These are phyloP conservation scores for Penicillium coprophilum DNA, from an alignment of 495 filamentous ascomycete species.

Conservation along the genomic window DNA sequence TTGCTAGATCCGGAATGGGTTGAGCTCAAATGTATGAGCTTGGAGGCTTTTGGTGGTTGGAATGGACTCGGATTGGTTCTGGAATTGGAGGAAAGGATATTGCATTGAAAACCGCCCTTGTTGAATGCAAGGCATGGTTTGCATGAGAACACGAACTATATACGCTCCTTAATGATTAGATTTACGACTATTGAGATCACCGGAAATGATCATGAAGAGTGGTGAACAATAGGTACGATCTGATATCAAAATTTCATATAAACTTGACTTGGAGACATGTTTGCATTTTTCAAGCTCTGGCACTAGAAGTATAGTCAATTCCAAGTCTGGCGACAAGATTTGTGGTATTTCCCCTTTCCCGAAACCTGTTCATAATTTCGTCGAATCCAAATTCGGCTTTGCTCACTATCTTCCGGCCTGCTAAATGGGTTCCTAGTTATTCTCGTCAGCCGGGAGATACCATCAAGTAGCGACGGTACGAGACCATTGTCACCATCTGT, in stretches of 20 bases:
- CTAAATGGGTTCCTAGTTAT: not conserved
- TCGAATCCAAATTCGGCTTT: not conserved
- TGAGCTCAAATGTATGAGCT: too few relatives aligned
- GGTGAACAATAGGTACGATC: not conserved
- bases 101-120: not conserved
- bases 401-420: not conserved
- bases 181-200: not conserved
- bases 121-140: constrained; percentile 19
- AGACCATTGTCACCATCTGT: not conserved
- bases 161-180: constrained; percentile 27
- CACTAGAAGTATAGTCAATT: too few relatives aligned
- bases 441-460: not conserved
- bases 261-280: not conserved
- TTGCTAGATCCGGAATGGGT: not conserved
- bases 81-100: constrained; percentile 1
- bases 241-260: not conserved
- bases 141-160: constrained; percentile 28
- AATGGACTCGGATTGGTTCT: too few relatives aligned
- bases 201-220: not conserved
- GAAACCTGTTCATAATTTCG: not conserved
- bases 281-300: too few relatives aligned
- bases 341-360: not conserved
- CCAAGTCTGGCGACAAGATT: not conserved
- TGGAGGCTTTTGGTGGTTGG: too few relatives aligned
- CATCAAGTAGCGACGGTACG: not conserved